A percentile compares a stretch with the other conserved stretches of the same genome.
Evolutionary conservation across 805 yeast genomes (phyloP).

Genomic region (Komagataella phaffii): DNA sequence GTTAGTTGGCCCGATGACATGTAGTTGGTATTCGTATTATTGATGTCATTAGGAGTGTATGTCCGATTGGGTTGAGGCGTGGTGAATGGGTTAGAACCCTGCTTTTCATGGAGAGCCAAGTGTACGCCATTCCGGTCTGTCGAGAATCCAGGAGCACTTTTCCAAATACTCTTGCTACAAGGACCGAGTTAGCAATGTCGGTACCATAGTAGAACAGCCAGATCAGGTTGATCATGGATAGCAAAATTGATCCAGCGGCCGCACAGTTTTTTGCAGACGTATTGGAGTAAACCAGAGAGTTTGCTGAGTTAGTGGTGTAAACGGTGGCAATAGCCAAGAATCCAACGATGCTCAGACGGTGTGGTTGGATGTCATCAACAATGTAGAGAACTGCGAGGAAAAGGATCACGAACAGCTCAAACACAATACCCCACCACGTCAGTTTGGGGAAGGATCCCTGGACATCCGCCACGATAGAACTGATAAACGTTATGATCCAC

Average conservation of each 20-base stretch:
- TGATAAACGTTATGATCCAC: constrained; percentile 84
- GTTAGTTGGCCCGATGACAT: constrained; percentile 13
- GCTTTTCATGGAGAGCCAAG: constrained; percentile 35
- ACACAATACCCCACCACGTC: constrained; percentile 95
- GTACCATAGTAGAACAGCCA: constrained; percentile 90
- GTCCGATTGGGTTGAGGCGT: background rate
- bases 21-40: background rate
- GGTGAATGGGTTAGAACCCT: background rate
- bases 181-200: constrained; percentile 20
- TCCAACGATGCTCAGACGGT: constrained; percentile 46
- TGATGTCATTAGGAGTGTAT: constrained; percentile 11
- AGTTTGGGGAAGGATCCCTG: constrained; percentile 52
- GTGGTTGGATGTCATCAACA: constrained; percentile 53
- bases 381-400: constrained; percentile 37
- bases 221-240: constrained; percentile 67
- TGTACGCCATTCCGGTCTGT: constrained; percentile 77
- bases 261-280: constrained; percentile 68
- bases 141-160: constrained; percentile 52
- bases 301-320: constrained; percentile 76
- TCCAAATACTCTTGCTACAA: background rate
- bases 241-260: constrained; percentile 80
- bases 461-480: constrained; percentile 51
- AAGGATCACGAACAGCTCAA: constrained; percentile 49
- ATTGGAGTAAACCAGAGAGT: constrained; percentile 58
- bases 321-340: constrained; percentile 60